Base-by-base conservation (phyloP, 108 stramenopile genomes). In the Skeletonema grethae region DNA sequence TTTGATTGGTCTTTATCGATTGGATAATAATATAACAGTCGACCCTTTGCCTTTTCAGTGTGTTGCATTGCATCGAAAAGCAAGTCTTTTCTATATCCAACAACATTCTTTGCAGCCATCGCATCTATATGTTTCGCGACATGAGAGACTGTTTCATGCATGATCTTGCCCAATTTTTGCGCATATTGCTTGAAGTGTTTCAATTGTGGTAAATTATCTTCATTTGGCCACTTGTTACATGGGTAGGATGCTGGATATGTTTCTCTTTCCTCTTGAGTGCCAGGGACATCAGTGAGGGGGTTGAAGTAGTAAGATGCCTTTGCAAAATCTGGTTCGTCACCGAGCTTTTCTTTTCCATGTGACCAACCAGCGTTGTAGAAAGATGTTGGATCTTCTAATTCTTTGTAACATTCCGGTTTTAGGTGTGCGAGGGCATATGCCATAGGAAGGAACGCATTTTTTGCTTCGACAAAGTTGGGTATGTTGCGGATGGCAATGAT, bases 331-430 rank as follows among this genome's bases (percentile, higher is more conserved):
- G 95, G 97, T 70, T 82, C 68, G 62, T 92, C 89, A 9, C 87
- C 88, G 30, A 97, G 82, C 66, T 90, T 95, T 75, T 97, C 97
- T 69, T 95, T 97, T 10, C 97, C 97, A 62, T 87, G 90, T 22
- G 82, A 84, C 95, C 95, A 97, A 28, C 97, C 97, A 12, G 95
- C 90, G 71, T 97, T 95, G 77, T 92, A 97, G 36, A 95, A 29
- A 48, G 88, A 85, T 31, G 67, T 73, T 22, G 82, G 78, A 80
- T 93, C 93, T 46, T 92, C 83, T 35, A 97, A 77, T 0, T 22
- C 18, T 24, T 53, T 22, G 50, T 22, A n/a, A 16, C 83, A 79
- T 5, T 82, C 69, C 0, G 61, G 39, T 8, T 84, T 74, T 2
- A 96, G 69, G 65, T 93, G 88, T 0, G 91, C 94, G 34, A 97